phyloP scores from a whole-genome alignment of 2,329 filamentous ascomycete species.

The Orbilia brochopaga region DNA sequence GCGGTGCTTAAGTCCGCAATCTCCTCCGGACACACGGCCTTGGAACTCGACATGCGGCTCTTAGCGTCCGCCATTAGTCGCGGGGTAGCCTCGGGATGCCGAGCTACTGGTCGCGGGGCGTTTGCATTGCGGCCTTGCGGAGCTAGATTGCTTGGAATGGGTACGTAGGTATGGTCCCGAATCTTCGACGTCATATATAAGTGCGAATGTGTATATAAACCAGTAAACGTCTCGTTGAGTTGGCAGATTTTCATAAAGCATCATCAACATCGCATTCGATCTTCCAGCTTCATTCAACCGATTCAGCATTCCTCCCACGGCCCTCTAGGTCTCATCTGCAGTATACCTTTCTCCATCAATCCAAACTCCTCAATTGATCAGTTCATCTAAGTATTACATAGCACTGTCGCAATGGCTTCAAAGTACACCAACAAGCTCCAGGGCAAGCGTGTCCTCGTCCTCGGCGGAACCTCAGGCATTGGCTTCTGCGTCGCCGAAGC shows the following conservation, averaged over 20 bases:
- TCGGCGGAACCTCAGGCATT: conserved; percentile 70
- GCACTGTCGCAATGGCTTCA: background rate
- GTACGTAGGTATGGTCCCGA: background rate
- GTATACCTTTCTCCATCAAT: conserved; percentile 2
- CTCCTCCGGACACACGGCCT: no score
- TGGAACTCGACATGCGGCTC: no score
- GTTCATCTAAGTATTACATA: no score
- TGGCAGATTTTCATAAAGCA: background rate
- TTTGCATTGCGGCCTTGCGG: no score
- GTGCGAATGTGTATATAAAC: background rate
- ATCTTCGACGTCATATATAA: background rate
- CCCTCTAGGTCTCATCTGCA: background rate
- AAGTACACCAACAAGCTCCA: conserved; percentile 57
- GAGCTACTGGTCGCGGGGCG: no score
- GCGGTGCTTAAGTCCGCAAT: no score
- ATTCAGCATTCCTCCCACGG: background rate
- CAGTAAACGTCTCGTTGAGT: background rate
- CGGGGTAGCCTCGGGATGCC: no score
- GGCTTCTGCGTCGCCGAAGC: conserved; percentile 68
- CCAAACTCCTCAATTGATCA: no score
- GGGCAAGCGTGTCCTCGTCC: conserved; percentile 63
- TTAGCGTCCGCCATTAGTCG: no score
- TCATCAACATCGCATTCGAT: background rate
- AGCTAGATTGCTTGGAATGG: no score
- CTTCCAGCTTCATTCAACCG: background rate